phyloP scores from a whole-genome alignment of 768 basidiomycete species.

The Paxillus involutus region DNA sequence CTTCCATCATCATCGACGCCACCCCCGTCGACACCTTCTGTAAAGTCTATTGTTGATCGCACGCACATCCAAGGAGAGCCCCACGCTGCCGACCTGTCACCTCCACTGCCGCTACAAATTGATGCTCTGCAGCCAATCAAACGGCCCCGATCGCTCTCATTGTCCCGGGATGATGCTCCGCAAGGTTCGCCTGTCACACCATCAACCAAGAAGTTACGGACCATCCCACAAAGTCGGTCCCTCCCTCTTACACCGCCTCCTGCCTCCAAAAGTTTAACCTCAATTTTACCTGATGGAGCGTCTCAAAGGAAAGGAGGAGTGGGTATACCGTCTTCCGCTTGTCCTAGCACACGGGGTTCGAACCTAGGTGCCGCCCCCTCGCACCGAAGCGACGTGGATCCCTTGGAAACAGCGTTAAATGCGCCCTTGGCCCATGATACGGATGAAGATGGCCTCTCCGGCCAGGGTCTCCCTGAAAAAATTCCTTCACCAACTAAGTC shows the following conservation, averaged over 20 bases:
- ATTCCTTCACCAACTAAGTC: slow-evolving; percentile 32
- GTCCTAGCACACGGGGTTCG: slow-evolving; percentile 1
- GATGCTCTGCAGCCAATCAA: slow-evolving; percentile 22
- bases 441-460: background rate
- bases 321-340: background rate
- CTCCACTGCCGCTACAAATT: slow-evolving; percentile 12
- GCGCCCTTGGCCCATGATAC: slow-evolving; percentile 1
- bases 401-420: background rate
- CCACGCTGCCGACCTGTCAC: slow-evolving; percentile 9
- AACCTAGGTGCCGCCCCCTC: background rate
- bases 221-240: slow-evolving; percentile 2
- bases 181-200: slow-evolving; percentile 15
- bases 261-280: background rate
- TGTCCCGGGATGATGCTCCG: slow-evolving; percentile 26
- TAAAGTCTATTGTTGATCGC: slow-evolving; percentile 17
- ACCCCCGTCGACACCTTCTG: slow-evolving; percentile 20
- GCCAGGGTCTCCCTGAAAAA: slow-evolving; percentile 5
- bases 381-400: background rate
- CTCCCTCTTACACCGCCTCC: background rate
- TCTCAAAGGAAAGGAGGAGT: background rate
- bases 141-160: slow-evolving; percentile 27
- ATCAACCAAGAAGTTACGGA: slow-evolving; percentile 25
- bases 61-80: slow-evolving; percentile 5
- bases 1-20: slow-evolving; percentile 24
- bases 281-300: slow-evolving; percentile 10